Conservation (phyloP, 2,329 filamentous ascomycete genomes). For the Aspergillus piperis region DNA sequence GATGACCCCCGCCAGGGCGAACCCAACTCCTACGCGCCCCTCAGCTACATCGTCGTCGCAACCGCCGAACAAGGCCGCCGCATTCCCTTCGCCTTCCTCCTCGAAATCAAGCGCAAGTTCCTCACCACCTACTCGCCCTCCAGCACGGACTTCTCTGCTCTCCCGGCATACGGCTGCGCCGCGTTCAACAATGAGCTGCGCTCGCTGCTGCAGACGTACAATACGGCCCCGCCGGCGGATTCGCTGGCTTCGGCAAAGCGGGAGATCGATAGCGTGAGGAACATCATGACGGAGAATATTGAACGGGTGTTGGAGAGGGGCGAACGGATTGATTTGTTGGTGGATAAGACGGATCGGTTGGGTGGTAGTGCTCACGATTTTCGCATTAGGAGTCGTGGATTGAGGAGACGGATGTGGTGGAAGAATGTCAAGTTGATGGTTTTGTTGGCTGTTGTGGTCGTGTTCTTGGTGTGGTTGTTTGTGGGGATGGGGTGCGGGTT, state of each 20-base stretch:
- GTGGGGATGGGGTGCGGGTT: constrained; percentile 72
- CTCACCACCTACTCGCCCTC: constrained; percentile 67
- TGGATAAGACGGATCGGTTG: constrained; percentile 93
- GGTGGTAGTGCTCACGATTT: constrained; percentile 90
- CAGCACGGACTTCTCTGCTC: constrained; percentile 69
- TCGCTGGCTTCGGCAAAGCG: constrained; percentile 78
- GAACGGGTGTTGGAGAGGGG: constrained; percentile 85
- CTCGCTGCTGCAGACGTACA: constrained; percentile 78
- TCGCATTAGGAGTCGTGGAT: constrained; percentile 76
- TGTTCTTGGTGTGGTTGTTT: constrained; percentile 71
- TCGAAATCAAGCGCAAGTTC: constrained; percentile 89
- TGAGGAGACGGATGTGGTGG: constrained; percentile 98
- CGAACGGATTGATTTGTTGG: constrained; percentile 87
- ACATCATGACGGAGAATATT: constrained; percentile 96
- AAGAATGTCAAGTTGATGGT: constrained; percentile 97
- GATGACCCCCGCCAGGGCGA: constrained; percentile 33
- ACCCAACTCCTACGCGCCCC: constrained; percentile 68
- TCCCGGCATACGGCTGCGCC: constrained; percentile 88
- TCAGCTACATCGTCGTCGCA: constrained; percentile 90
- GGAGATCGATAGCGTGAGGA: constrained; percentile 89
- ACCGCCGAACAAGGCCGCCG: constrained; percentile 78
- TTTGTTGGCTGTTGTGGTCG: constrained; percentile 67
- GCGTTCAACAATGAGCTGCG: constrained; percentile 81
- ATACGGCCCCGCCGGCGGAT: constrained; percentile 75
- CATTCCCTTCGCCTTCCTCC: constrained; percentile 87